Conservation (phyloP, 345 rosid genomes). For the Angophora floribunda region DNA sequence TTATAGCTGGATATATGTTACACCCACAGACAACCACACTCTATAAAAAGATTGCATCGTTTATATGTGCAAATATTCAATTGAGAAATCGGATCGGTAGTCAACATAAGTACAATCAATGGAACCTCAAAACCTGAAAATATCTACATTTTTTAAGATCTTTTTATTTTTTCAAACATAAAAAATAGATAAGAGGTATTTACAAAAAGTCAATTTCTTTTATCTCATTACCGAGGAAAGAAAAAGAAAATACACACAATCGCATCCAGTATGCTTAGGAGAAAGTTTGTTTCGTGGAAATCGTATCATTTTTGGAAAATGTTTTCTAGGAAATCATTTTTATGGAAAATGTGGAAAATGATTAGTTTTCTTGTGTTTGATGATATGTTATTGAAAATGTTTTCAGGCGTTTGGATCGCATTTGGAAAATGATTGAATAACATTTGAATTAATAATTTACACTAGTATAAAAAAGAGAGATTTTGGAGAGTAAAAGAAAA, state of each 20-base stretch:
- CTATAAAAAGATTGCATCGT: not conserved
- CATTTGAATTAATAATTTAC: too few relatives aligned
- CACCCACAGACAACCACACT: not conserved
- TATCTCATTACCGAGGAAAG: not conserved
- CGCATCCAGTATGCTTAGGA: not conserved
- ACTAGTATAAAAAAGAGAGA: too few relatives aligned
- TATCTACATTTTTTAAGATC: not conserved
- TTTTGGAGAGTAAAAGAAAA: too few relatives aligned
- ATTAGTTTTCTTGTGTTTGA: too few relatives aligned
- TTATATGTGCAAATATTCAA: not conserved
- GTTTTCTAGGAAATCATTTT: too few relatives aligned
- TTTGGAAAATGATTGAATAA: too few relatives aligned
- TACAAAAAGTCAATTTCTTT: not conserved
- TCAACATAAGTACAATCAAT: too few relatives aligned
- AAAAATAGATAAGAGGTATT: not conserved
- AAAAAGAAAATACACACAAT: not conserved
- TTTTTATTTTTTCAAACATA: not conserved
- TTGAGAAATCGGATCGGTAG: not conserved
- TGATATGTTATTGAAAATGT: too few relatives aligned
- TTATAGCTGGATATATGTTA: not conserved
- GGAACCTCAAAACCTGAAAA: not conserved
- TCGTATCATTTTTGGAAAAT: too few relatives aligned
- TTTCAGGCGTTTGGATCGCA: too few relatives aligned
- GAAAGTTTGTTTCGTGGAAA: too few relatives aligned
- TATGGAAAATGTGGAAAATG: too few relatives aligned